These are phyloP conservation scores for Gynochthodes officinalis DNA, from an alignment of 257 asterid species.

Conservation along the genomic window DNA sequence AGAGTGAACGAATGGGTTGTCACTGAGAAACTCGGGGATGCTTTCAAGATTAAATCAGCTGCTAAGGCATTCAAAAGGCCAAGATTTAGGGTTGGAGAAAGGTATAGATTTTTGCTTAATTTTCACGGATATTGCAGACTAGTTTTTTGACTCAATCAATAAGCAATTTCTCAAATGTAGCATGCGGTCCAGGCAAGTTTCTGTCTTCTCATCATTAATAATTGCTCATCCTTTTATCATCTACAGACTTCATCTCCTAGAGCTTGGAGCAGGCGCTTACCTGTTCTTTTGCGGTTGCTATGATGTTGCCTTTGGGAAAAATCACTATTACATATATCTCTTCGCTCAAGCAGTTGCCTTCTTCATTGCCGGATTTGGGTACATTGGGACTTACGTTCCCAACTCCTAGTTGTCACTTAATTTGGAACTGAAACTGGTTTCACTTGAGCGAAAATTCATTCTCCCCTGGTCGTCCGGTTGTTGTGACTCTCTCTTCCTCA, in stretches of 20 bases:
- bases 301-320: conserved; percentile 58
- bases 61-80: conserved; percentile 48
- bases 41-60: conserved; percentile 58
- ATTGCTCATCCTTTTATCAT: neutral
- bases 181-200: neutral
- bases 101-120: conserved; percentile 32
- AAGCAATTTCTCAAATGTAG: too few species aligned
- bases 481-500: conserved; percentile 4
- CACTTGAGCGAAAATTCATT: too few species aligned
- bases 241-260: conserved; percentile 61
- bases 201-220: too few species aligned
- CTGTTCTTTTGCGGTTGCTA: conserved; percentile 81
- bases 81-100: conserved; percentile 61
- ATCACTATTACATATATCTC: conserved; percentile 60
- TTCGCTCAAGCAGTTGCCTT: conserved; percentile 66
- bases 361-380: conserved; percentile 73
- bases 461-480: neutral
- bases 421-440: too few species aligned
- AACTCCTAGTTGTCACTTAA: too few species aligned
- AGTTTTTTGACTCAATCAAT: too few species aligned
- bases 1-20: conserved; percentile 97
- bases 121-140: neutral
- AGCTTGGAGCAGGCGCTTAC: conserved; percentile 55
- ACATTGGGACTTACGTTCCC: conserved; percentile 69
- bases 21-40: conserved; percentile 88